These are phyloP conservation scores for Pichia nanzhaoensis DNA, from an alignment of 805 yeast species.

Conservation along the genomic window DNA sequence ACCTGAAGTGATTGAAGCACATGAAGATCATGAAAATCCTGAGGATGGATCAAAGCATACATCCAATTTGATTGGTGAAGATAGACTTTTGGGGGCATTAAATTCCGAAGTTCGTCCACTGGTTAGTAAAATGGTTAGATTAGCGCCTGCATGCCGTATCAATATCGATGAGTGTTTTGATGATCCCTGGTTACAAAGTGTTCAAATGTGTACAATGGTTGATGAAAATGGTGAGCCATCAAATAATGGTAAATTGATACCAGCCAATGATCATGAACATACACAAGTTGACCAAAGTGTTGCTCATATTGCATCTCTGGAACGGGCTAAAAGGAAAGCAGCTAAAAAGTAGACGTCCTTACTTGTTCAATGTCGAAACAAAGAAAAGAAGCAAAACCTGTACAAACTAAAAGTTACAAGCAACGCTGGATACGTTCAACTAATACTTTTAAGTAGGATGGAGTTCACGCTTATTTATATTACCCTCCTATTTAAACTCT, in stretches of 20 bases:
- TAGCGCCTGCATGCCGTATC: constrained; percentile 82
- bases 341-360: constrained; percentile 15
- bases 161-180: constrained; percentile 72
- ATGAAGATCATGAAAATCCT: constrained; percentile 1
- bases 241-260: constrained; percentile 32
- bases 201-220: constrained; percentile 63
- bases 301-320: constrained; percentile 92
- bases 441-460: neutral
- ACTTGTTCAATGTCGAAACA: too few relatives aligned
- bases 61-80: constrained; percentile 63
- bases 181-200: constrained; percentile 60
- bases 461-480: neutral
- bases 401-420: too few relatives aligned
- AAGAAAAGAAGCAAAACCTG: too few relatives aligned
- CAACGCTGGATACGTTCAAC: constrained; percentile 5
- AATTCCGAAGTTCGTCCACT: constrained; percentile 64
- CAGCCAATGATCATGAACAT: constrained; percentile 64
- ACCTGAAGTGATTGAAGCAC: constrained; percentile 12
- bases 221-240: constrained; percentile 32
- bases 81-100: constrained; percentile 59
- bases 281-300: constrained; percentile 88
- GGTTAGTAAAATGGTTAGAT: constrained; percentile 69
- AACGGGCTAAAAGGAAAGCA: constrained; percentile 56
- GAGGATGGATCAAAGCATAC: constrained; percentile 39
- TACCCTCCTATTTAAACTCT: neutral